Conservation (phyloP, 345 rosid species). For the Gossypioides kirkii region DNA sequence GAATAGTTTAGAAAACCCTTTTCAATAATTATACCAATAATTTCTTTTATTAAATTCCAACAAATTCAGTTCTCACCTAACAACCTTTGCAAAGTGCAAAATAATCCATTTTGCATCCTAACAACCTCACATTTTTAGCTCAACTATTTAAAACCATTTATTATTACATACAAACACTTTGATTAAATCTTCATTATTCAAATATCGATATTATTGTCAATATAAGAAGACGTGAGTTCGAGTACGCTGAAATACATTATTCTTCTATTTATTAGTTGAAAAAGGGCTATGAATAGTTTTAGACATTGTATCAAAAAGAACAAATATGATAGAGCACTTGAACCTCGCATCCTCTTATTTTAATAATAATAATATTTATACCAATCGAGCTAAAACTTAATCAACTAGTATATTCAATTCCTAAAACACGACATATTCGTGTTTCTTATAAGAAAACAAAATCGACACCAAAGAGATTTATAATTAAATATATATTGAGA, state of each 20-base stretch:
- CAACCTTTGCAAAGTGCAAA: too few relatives aligned
- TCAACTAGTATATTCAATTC: too few relatives aligned
- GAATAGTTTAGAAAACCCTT: neutral
- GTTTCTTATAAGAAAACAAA: neutral
- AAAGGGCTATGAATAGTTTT: rapidly evolving
- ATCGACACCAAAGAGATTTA: too few relatives aligned
- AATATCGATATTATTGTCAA: too few relatives aligned
- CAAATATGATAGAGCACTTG: too few relatives aligned
- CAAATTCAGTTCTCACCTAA: neutral
- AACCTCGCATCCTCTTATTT: too few relatives aligned
- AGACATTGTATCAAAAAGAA: too few relatives aligned
- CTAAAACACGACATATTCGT: neutral
- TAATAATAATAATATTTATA: neutral
- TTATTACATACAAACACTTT: neutral
- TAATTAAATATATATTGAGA: neutral
- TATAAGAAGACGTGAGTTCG: too few relatives aligned
- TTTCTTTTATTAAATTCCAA: neutral
- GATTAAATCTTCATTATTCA: neutral
- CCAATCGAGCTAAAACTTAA: neutral
- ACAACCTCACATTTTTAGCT: neutral
- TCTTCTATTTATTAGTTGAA: rapidly evolving
- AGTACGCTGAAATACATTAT: rapidly evolving
- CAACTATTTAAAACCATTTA: neutral
- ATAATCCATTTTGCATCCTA: constrained; percentile 7
- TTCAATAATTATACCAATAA: neutral